Base-by-base conservation (phyloP, 208 protist genomes). In the Wallacemonas collosoma region DNA sequence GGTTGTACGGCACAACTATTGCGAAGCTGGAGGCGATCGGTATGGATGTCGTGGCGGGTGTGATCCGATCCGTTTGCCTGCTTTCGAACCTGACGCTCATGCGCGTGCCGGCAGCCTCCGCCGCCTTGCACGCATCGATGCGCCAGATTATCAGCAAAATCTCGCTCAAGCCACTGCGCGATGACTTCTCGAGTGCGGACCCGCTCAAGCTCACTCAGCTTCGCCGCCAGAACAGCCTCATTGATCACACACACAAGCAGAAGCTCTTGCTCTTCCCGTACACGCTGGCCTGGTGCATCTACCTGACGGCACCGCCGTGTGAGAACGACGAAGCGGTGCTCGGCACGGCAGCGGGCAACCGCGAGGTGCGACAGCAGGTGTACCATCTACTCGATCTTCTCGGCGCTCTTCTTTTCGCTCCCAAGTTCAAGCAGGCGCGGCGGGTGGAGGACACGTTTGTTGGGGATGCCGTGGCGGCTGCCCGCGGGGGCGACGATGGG, bases 171-270 rank as follows among this genome's bases (percentile, higher is more conserved):
- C 81, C 83, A 48, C 57, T 94, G 11, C 85, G 92, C 4, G 68
- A 71, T 35, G 86, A 93, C 44, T 93, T 89, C 73, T 85, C 80
- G 6, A 72, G 79, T 1, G 35, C 79, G 14, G 75, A 79, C 50
- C 92, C 86, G 1, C 75, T 80, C 35, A 96, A 93, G 71, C 35
- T 91, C 1, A 71, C 77, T 1, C 62, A 79, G 51, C 89, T 95
- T 40, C 80, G 79, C 14, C 79, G 78, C 26, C 78, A 93, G 43
- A 85, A 87, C 65, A 41, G 53, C 11, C 79, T 91, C 8, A 77
- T 95, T 17, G 43, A 61, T 40, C 94, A 93, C 78, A 94, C 89
- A 40, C 85, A 89, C 54, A 96, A 96, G 68, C 92, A 95, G 66
- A 90, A 90, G 75, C 75, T 93, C 54, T 72, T 89, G 17, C 80